Conservation (phyloP, 1,284 basidiomycete genomes). For the Quambalaria eucalypti region DNA sequence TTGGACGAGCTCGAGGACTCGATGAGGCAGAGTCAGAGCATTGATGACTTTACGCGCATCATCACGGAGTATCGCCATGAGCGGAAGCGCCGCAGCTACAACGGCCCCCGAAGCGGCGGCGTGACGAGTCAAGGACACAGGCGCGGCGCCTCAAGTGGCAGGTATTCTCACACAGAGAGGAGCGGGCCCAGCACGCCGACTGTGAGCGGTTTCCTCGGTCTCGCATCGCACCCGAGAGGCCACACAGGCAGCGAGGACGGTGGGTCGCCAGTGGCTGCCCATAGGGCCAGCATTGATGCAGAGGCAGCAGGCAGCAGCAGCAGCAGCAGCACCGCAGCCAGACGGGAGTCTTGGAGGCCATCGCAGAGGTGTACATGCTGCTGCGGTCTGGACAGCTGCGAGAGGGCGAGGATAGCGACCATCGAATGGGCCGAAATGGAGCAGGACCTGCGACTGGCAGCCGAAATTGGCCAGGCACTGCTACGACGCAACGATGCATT, state of each 20-base stretch:
- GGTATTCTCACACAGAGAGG: no score
- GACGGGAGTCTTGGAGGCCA: neutral
- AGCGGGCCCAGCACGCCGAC: no score
- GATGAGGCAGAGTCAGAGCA: constrained; percentile 30
- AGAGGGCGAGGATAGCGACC: constrained; percentile 26
- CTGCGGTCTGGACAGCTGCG: constrained; percentile 31
- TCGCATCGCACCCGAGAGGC: no score
- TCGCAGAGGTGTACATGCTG: constrained; percentile 24
- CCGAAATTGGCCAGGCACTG: constrained; percentile 80
- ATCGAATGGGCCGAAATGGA: constrained; percentile 42
- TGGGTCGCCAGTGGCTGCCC: neutral
- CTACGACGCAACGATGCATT: constrained; percentile 77
- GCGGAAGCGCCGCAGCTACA: neutral
- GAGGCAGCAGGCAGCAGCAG: neutral
- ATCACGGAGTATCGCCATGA: constrained; percentile 30
- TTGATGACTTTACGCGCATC: constrained; percentile 40
- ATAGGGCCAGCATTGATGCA: neutral
- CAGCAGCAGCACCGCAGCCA: no score
- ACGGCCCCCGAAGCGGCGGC: neutral
- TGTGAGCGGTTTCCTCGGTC: neutral
- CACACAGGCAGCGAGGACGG: neutral
- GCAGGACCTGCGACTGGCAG: constrained; percentile 41
- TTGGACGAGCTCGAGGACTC: constrained; percentile 31
- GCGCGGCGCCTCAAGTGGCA: no score
- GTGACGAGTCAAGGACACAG: neutral